Conservation (phyloP, 2,329 filamentous ascomycete species). For the Alternaria gaisen region DNA sequence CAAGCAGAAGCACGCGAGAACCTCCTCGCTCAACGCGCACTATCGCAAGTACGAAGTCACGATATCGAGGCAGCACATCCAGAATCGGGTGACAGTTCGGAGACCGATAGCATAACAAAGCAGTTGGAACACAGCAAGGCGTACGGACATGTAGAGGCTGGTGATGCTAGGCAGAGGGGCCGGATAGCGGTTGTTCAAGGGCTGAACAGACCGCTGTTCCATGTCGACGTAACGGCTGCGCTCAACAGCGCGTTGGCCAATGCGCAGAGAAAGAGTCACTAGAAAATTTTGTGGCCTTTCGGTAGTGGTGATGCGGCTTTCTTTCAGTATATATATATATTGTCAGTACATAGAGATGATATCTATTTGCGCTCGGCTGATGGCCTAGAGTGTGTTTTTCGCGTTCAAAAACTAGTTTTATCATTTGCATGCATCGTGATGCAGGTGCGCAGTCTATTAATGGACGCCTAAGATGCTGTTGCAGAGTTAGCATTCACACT, state of each 20-base stretch:
- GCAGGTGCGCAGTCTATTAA: background rate
- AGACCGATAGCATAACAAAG: constrained; percentile 45
- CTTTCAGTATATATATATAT: constrained; percentile 4
- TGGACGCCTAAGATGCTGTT: background rate
- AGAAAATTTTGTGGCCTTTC: background rate
- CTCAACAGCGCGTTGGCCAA: constrained; percentile 88
- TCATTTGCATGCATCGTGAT: background rate
- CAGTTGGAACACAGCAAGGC: constrained; percentile 43
- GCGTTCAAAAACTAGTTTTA: background rate
- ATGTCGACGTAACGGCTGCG: constrained; percentile 91
- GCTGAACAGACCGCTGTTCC: constrained; percentile 90
- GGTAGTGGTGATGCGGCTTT: background rate
- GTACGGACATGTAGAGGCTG: constrained; percentile 32
- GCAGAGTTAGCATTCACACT: background rate
- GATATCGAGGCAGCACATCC: constrained; percentile 31
- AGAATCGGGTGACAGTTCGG: constrained; percentile 25
- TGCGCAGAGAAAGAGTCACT: constrained; percentile 57
- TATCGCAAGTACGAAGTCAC: constrained; percentile 60
- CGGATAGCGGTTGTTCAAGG: constrained; percentile 74
- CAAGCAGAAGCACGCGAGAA: constrained; percentile 73
- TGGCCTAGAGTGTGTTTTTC: constrained; percentile 1
- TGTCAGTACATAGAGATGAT: constrained; percentile 3
- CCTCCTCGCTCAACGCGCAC: constrained; percentile 47
- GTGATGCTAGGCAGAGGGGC: constrained; percentile 48
- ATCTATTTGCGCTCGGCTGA: constrained; percentile 3